Conservation (phyloP, 2,329 filamentous ascomycete species). For the Pseudogymnoascus sp. region DNA sequence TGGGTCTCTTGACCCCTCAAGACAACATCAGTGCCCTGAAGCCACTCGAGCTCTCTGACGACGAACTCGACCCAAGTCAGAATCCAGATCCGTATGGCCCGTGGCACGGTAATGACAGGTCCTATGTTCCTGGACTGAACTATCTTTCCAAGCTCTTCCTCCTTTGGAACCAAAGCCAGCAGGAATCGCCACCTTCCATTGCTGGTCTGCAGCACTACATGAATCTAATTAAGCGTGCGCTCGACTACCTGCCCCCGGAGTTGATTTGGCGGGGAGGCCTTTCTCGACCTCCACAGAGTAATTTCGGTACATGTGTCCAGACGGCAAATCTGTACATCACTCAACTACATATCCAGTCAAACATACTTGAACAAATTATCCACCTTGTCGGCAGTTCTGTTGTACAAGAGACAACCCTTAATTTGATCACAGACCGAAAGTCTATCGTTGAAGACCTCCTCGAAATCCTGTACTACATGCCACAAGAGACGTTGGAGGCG, state of each 20-base stretch:
- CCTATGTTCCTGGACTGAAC: slow-evolving; percentile 33
- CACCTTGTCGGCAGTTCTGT: slow-evolving; percentile 8
- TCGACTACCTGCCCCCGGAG: slow-evolving; percentile 32
- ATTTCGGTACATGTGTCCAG: slow-evolving; percentile 34
- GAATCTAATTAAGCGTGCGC: slow-evolving; percentile 25
- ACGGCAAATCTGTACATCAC: slow-evolving; percentile 36
- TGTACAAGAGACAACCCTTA: background rate
- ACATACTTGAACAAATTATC: slow-evolving; percentile 32
- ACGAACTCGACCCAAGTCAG: slow-evolving; percentile 27
- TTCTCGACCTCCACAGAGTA: slow-evolving; percentile 28
- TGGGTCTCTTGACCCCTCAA: slow-evolving; percentile 26
- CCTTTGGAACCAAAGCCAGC: slow-evolving; percentile 31
- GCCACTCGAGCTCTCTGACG: slow-evolving; percentile 28
- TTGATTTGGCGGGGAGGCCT: slow-evolving; percentile 35
- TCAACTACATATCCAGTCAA: slow-evolving; percentile 34
- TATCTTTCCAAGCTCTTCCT: slow-evolving; percentile 32
- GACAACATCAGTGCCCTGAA: slow-evolving; percentile 25
- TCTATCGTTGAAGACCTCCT: slow-evolving; percentile 33
- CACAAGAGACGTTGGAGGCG: slow-evolving; percentile 31
- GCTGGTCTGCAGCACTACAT: slow-evolving; percentile 19
- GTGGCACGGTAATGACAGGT: slow-evolving; percentile 32
- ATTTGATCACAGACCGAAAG: slow-evolving; percentile 26
- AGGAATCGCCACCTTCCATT: slow-evolving; percentile 12
- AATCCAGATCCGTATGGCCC: slow-evolving; percentile 11
- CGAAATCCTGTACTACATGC: slow-evolving; percentile 34